Conservation (phyloP, 2,329 filamentous ascomycete species). For the Venturia oleaginea region DNA sequence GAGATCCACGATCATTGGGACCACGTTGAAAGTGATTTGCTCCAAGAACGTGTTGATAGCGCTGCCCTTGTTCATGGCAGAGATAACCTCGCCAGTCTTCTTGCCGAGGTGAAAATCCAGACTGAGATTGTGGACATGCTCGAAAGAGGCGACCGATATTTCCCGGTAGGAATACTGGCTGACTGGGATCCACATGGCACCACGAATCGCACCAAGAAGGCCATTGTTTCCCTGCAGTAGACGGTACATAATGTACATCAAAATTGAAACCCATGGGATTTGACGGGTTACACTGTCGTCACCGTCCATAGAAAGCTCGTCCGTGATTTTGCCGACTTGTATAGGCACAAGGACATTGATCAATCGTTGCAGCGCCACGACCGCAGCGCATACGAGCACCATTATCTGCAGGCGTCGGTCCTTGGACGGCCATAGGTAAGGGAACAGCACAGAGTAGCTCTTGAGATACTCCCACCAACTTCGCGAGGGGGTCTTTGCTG, state of each 20-base stretch:
- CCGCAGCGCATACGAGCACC: conserved; percentile 70
- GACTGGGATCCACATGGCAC: conserved; percentile 89
- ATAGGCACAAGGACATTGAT: conserved; percentile 81
- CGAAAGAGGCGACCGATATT: conserved; percentile 88
- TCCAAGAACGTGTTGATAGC: conserved; percentile 96
- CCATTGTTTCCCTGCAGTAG: conserved; percentile 84
- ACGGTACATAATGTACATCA: conserved; percentile 67
- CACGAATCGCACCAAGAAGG: conserved; percentile 70
- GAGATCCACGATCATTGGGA: conserved; percentile 90
- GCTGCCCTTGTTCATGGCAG: conserved; percentile 89
- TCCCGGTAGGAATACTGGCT: conserved; percentile 95
- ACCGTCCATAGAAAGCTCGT: conserved; percentile 51
- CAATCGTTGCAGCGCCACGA: conserved; percentile 70
- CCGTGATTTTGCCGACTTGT: conserved; percentile 72
- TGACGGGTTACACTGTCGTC: conserved; percentile 25
- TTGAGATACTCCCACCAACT: conserved; percentile 95
- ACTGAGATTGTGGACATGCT: conserved; percentile 91
- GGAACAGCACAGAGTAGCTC: conserved; percentile 89
- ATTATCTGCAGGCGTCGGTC: conserved; percentile 64
- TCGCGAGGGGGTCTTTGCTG: conserved; percentile 73
- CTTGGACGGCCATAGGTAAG: conserved; percentile 91
- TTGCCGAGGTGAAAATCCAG: conserved; percentile 96
- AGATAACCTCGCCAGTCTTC: conserved; percentile 91
- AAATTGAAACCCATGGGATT: conserved; percentile 67
- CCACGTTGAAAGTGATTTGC: conserved; percentile 89